Conservation (phyloP, 1,284 basidiomycete genomes). For the Moesziomyces aphidis region DNA sequence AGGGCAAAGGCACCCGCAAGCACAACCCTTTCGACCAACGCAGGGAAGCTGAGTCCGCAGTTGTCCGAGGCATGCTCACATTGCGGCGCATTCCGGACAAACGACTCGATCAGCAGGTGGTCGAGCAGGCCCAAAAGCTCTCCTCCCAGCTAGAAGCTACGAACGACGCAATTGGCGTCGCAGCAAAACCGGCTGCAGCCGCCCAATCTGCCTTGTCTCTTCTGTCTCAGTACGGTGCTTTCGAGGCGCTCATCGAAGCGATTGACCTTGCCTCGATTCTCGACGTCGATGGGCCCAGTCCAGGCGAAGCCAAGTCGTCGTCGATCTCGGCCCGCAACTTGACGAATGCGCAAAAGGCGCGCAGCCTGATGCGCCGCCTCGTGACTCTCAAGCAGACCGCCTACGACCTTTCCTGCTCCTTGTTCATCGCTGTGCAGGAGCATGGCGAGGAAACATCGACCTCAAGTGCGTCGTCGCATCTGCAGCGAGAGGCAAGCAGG, state of each 20-base stretch:
- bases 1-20: conserved; percentile 31
- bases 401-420: conserved; percentile 43
- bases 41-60: conserved; percentile 43
- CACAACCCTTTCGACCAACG: conserved; percentile 53
- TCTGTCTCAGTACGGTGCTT: conserved; percentile 22
- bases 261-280: conserved; percentile 55
- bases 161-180: neutral
- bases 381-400: conserved; percentile 51
- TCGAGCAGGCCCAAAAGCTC: conserved; percentile 13
- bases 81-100: conserved; percentile 51
- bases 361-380: conserved; percentile 40
- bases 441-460: conserved; percentile 2
- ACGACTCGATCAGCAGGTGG: conserved; percentile 21
- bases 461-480: neutral
- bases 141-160: conserved; percentile 10
- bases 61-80: conserved; percentile 42
- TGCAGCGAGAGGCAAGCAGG: conserved; percentile 10
- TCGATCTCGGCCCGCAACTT: conserved; percentile 39
- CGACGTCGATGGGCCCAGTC: conserved; percentile 53
- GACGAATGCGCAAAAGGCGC: conserved; percentile 33
- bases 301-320: conserved; percentile 16
- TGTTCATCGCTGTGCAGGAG: conserved; percentile 50
- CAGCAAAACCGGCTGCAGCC: neutral
- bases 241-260: conserved; percentile 51
- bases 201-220: conserved; percentile 2